A percentile compares a stretch with the other conserved stretches of the same genome.
Conservation (phyloP, 768 basidiomycete genomes). For the Tylopilus sp. region DNA sequence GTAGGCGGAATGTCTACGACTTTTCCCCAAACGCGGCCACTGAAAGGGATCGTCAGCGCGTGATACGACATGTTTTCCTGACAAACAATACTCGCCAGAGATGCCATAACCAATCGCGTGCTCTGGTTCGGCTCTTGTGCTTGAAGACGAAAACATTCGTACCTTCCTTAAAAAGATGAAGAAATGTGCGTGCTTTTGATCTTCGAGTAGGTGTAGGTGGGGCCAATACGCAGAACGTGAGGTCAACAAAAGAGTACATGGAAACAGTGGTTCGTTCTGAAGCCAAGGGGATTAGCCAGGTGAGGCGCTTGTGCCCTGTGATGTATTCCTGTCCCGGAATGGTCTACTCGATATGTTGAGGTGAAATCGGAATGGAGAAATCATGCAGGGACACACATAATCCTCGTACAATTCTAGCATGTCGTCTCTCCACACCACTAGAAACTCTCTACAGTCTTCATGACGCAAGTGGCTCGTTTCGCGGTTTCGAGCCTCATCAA, state of each 20-base stretch:
- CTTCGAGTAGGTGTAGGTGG: conserved; percentile 47
- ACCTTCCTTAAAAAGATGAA: conserved; percentile 55
- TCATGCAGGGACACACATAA: conserved; percentile 53
- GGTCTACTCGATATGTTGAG: conserved; percentile 35
- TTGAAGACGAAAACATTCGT: conserved; percentile 90
- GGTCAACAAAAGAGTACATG: conserved; percentile 82
- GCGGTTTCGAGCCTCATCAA: conserved; percentile 68
- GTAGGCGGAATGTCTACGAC: conserved; percentile 46
- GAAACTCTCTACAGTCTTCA: conserved; percentile 76
- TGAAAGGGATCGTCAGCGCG: conserved; percentile 25
- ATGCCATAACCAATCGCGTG: conserved; percentile 88
- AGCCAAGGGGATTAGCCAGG: conserved; percentile 72
- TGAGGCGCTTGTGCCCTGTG: conserved; percentile 70
- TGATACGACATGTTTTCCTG: not conserved
- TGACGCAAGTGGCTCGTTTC: conserved; percentile 56
- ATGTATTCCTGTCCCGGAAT: conserved; percentile 68
- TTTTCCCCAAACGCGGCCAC: conserved; percentile 69
- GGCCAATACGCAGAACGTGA: conserved; percentile 76
- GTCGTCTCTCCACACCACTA: conserved; percentile 81
- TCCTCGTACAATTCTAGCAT: conserved; percentile 82
- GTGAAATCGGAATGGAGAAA: not conserved
- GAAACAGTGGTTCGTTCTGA: conserved; percentile 65
- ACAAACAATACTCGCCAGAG: conserved; percentile 56
- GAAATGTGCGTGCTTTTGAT: conserved; percentile 44
- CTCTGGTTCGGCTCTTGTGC: conserved; percentile 68